These are phyloP conservation scores for Suillus spraguei DNA, from an alignment of 768 basidiomycete species.

Conservation along the genomic window DNA sequence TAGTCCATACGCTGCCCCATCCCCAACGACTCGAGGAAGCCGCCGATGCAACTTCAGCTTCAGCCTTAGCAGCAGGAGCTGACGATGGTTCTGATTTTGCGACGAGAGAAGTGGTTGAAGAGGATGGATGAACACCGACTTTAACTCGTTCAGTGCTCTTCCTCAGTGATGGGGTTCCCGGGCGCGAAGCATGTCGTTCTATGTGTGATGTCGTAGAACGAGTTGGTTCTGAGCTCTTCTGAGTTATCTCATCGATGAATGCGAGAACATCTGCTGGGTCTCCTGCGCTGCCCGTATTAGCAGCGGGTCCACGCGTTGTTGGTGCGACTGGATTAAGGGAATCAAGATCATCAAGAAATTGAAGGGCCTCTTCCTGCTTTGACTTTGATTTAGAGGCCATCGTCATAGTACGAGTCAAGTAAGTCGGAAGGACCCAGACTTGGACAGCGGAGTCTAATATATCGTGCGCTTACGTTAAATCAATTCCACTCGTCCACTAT, in stretches of 20 bases:
- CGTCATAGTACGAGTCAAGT: neutral
- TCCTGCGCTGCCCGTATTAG: constrained; percentile 45
- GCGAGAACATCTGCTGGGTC: constrained; percentile 86
- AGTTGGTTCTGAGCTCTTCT: constrained; percentile 83
- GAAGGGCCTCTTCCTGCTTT: constrained; percentile 86
- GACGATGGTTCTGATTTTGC: constrained; percentile 31
- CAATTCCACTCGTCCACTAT: constrained; percentile 3
- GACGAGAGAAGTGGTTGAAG: constrained; percentile 47
- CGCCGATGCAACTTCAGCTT: constrained; percentile 20
- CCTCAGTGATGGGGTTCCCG: constrained; percentile 69
- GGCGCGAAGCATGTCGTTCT: constrained; percentile 61
- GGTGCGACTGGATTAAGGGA: constrained; percentile 57
- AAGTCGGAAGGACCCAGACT: constrained; percentile 1
- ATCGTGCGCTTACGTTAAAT: constrained; percentile 4
- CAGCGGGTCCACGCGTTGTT: constrained; percentile 23
- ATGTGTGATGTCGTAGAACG: constrained; percentile 55
- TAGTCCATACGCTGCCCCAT: constrained; percentile 90
- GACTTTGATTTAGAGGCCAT: constrained; percentile 62
- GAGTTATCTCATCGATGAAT: constrained; percentile 93
- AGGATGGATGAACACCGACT: constrained; percentile 50
- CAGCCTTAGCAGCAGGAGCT: constrained; percentile 21
- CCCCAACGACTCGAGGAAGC: constrained; percentile 55
- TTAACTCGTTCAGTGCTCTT: constrained; percentile 80
- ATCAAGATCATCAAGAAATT: constrained; percentile 94
- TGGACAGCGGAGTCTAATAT: constrained; percentile 1